phyloP scores from a whole-genome alignment of 2,329 filamentous ascomycete genomes.

The Penicillium polonicum region DNA sequence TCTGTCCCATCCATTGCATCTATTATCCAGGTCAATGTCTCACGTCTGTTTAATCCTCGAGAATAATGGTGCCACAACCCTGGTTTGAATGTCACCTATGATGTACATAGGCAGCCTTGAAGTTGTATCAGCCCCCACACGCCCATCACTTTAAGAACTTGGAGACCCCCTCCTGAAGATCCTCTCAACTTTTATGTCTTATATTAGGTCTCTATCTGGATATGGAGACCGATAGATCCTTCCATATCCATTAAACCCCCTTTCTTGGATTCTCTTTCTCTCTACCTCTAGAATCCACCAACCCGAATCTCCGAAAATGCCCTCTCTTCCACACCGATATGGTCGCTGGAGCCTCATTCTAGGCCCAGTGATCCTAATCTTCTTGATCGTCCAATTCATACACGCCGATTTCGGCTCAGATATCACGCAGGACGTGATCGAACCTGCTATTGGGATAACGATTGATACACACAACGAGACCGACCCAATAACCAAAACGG shows the following conservation, averaged over 20 bases:
- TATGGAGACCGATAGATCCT: conserved; percentile 2
- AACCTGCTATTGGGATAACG: conserved; percentile 1
- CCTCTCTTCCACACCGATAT: conserved; percentile 21
- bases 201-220: conserved; percentile 4
- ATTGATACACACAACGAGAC: conserved; percentile 1
- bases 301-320: conserved; percentile 11
- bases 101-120: conserved; percentile 1
- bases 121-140: conserved; percentile 11
- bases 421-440: conserved; percentile 10
- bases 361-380: conserved; percentile 12
- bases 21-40: neutral
- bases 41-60: neutral
- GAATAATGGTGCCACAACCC: conserved; percentile 6
- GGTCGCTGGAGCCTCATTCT: conserved; percentile 22
- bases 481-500: neutral
- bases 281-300: neutral
- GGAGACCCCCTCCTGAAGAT: conserved; percentile 8
- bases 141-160: conserved; percentile 4
- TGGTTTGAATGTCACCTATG: conserved; percentile 1
- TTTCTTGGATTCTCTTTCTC: conserved; percentile 20
- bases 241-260: neutral
- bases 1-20: neutral
- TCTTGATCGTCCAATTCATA: conserved; percentile 18
- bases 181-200: neutral
- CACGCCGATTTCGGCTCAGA: conserved; percentile 4